Evolutionary conservation across 345 rosid genomes (phyloP), one percentile per base, ranked within the genome.

Genomic region (Bruguiera gymnorhiza): DNA sequence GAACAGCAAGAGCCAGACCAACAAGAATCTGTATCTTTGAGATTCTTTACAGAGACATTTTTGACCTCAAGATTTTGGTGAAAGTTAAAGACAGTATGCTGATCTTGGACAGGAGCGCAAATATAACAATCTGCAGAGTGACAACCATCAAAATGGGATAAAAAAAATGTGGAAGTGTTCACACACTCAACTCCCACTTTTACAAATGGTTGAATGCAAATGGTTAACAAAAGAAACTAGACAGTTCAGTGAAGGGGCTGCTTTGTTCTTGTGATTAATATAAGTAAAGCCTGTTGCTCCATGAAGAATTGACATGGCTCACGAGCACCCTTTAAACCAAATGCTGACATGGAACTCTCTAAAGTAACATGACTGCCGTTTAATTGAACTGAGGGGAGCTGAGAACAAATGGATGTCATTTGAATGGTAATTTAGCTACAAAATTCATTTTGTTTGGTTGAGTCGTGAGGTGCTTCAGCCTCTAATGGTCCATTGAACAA

Each of bases 61-160:
- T 63, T 37, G 5, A 19, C 69, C n/a, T 29, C 29, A 50, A 59
- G 24, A 50, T 29, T 39, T 58, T 63, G 77, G 36, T 32, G 23
- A 46, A 11, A 26, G 37, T 67, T 67, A 61, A 24, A 7, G 26
- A 50, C 10, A 43, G 36, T 37, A 64, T n/a, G 50, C 11, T 19
- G 58, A 59, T 64, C 5, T 43, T 54, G 63, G 37, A 75, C 68
- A 78, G 76, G 70, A 29, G 60, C 30, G 64, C 83, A 83, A 34
- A 70, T 54, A 50, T 50, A 5, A 57, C 83, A 80, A 62, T 48
- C 52, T 34, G 72, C 62, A 57, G 9, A 46, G 16, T 16, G 58
- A 51, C 78, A 77, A 36, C 60, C 60, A 37, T 83, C 83, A 63
- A 69, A 79, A 70, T 80, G 82, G 6, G 69, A 65, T 21, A 70